Conservation (phyloP, 2,329 filamentous ascomycete species). For the Talaromyces sp. region DNA sequence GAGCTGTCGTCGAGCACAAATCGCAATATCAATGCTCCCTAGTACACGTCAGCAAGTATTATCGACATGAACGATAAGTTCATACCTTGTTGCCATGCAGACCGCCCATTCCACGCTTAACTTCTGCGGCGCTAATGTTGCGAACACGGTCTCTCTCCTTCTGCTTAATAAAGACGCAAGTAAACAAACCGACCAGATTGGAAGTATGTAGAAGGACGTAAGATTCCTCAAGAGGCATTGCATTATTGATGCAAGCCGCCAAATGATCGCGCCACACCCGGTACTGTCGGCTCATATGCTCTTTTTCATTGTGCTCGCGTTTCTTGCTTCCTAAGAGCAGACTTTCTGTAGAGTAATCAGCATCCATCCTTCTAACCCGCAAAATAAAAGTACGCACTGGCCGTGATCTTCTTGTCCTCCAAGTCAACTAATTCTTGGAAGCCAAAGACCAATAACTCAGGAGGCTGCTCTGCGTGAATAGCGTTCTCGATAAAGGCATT, state of each 20-base stretch:
- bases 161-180: constrained; percentile 89
- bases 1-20: constrained; percentile 93
- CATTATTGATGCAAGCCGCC: constrained; percentile 76
- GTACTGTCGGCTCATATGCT: constrained; percentile 96
- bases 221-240: constrained; percentile 70
- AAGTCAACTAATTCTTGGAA: constrained; percentile 98
- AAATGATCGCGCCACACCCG: constrained; percentile 94
- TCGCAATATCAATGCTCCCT: constrained; percentile 84
- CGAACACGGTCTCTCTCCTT: constrained; percentile 72
- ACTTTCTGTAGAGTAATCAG: constrained; percentile 55
- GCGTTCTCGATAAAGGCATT: constrained; percentile 77
- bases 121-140: constrained; percentile 74
- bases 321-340: constrained; percentile 78
- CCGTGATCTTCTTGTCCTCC: constrained; percentile 94
- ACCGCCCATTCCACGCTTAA: constrained; percentile 95
- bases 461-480: constrained; percentile 70
- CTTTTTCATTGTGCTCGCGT: constrained; percentile 73
- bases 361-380: no score
- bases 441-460: constrained; percentile 90
- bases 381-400: constrained; percentile 58
- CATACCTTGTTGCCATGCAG: constrained; percentile 85
- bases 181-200: constrained; percentile 90
- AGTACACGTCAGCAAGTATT: neutral
- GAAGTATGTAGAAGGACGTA: constrained; percentile 87
- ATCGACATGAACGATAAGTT: constrained; percentile 4